Conservation (phyloP, 768 basidiomycete genomes). For the Panaeolus papilionaceus region DNA sequence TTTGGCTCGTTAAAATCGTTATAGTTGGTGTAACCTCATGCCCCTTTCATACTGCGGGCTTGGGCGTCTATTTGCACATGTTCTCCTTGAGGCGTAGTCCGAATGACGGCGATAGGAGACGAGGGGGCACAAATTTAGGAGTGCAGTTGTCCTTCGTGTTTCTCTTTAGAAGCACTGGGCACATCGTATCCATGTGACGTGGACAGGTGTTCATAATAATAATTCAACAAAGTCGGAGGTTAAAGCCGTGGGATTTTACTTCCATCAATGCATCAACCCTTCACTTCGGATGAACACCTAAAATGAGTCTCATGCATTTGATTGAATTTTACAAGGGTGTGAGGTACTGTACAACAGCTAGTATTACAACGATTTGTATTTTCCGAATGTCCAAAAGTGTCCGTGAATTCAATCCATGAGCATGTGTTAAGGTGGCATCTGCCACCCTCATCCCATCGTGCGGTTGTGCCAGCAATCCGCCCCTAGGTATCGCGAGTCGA, state of each 20-base stretch:
- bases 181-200: too few relatives aligned
- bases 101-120: too few relatives aligned
- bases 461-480: neutral
- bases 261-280: too few relatives aligned
- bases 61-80: neutral
- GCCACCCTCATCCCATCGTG: slow-evolving; percentile 12
- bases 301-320: neutral
- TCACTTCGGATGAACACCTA: neutral
- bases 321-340: neutral
- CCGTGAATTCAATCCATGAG: slow-evolving; percentile 13
- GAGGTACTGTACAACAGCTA: slow-evolving; percentile 2
- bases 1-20: too few relatives aligned
- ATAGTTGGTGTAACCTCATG: neutral
- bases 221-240: too few relatives aligned
- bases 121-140: too few relatives aligned
- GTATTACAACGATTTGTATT: neutral
- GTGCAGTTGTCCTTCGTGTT: too few relatives aligned
- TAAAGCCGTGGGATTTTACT: too few relatives aligned
- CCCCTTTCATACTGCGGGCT: neutral
- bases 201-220: too few relatives aligned
- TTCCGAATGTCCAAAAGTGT: slow-evolving; percentile 6
- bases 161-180: too few relatives aligned
- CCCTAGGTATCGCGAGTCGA: neutral
- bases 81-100: neutral
- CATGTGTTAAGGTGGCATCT: slow-evolving; percentile 2